phyloP scores from a whole-genome alignment of 2,329 filamentous ascomycete species.

The Hymenoscyphus fraxineus region DNA sequence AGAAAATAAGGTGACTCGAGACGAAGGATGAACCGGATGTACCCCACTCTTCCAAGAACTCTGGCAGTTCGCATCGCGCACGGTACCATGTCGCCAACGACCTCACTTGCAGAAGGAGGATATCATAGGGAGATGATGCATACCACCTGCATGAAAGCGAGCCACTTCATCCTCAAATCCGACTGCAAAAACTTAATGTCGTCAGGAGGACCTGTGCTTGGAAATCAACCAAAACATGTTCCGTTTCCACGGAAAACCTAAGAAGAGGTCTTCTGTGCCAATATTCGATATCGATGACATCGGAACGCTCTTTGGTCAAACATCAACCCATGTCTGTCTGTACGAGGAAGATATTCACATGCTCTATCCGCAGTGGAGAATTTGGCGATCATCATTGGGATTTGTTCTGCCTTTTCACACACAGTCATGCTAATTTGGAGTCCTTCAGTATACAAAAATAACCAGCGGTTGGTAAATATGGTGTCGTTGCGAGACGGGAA shows the following conservation, averaged over 20 bases:
- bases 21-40: neutral
- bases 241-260: neutral
- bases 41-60: neutral
- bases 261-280: neutral
- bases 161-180: neutral
- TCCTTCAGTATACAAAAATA: neutral
- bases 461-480: neutral
- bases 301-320: neutral
- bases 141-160: neutral
- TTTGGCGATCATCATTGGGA: neutral
- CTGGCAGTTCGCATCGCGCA: slow-evolving; percentile 2
- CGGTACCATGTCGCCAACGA: slow-evolving; percentile 1
- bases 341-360: neutral
- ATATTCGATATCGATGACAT: neutral
- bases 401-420: neutral
- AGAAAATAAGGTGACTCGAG: slow-evolving; percentile 2
- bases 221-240: slow-evolving; percentile 1
- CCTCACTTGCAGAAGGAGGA: neutral
- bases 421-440: neutral
- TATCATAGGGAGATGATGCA: slow-evolving; percentile 1
- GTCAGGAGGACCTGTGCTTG: neutral
- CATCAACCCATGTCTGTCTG: neutral
- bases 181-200: neutral
- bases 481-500: neutral
- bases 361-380: slow-evolving; percentile 1